Evolutionary conservation across 2,329 filamentous ascomycete genomes (phyloP), one percentile per base, ranked within the genome.

Genomic region (Neofusicoccum parvum): DNA sequence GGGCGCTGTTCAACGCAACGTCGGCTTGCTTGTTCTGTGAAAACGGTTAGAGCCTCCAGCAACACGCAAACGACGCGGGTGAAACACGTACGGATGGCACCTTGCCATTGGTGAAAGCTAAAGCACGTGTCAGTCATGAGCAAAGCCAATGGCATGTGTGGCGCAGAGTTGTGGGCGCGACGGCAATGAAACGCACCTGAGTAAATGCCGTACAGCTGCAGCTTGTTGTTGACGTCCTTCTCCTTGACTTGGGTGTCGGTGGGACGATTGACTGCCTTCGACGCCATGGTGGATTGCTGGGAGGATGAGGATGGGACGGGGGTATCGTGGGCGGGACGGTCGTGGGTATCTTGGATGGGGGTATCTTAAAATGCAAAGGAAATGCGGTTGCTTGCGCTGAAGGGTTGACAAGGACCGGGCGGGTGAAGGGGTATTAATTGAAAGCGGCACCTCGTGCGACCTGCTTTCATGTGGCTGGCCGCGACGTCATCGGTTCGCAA

Each of bases 141-240:
- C 32, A 10, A 34, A 5, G 20, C 7, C 5, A 41, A 60, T 39
- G 17, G 34, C 50, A 23, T n/a, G 34, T 3, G 23, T 32, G 27
- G 27, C 27, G 27, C 27, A 32, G 12, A 36, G 27, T 27, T 23
- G 41, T 3, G 23, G 39, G 39, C 34, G 64, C n/a, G 15, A 12
- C 14, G 27, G n/a, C 17, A 6, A 37, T 70, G 15, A n/a, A 17
- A 69, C 82, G 67, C 78, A 88, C 86, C 86, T 71, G 85, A 82
- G 80, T 89, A 87, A 79, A 98, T 97, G 74, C 94, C 95, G 74
- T 96, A 99, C 43, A 98, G 81, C 80, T 97, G 94, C 60, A 99
- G 88, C 84, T 99, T 99, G 77, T 89, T 88, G 80, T 95, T 95
- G 80, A 98, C 90, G 77, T 97, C 87, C 75, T 81, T 86, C 82